A percentile compares a stretch with the other conserved stretches of the same genome.
Evolutionary conservation across 352 stramenopile genomes (phyloP).

Genomic region (Blastocystis sp.): DNA sequence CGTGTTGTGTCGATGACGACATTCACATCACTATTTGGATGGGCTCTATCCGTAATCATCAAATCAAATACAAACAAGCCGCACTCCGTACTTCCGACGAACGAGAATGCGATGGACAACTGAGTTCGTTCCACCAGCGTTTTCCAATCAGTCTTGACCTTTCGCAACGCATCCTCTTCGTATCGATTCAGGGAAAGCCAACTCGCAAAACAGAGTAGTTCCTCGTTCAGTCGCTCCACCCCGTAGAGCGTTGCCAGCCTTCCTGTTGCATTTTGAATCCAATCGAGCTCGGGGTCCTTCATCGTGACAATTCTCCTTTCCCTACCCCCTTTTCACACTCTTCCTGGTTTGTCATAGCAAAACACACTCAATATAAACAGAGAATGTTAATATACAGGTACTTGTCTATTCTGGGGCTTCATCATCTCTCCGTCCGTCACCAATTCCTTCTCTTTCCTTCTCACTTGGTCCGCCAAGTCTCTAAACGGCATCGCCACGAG

Average conservation of each 20-base stretch:
- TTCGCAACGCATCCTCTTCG: not conserved
- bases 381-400: not conserved
- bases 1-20: not conserved
- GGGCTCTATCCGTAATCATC: not conserved
- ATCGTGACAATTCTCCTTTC: not conserved
- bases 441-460: not conserved
- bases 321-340: not conserved
- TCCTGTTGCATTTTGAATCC: not conserved
- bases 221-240: not conserved
- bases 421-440: not conserved
- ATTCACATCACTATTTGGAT: constrained; percentile 49
- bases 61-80: not conserved
- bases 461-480: not conserved
- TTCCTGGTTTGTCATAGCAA: not conserved
- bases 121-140: not conserved
- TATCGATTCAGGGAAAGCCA: constrained; percentile 13
- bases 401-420: not conserved
- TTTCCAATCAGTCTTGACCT: not conserved
- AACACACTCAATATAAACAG: not conserved
- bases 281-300: not conserved
- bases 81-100: not conserved
- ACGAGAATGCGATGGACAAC: not conserved
- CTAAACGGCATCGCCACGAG: too few relatives aligned
- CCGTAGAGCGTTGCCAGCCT: not conserved
- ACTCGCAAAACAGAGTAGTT: constrained; percentile 12